These are phyloP conservation scores for Aspergillus cejpii DNA, from an alignment of 2,329 filamentous ascomycete genomes.

Conservation along the genomic window DNA sequence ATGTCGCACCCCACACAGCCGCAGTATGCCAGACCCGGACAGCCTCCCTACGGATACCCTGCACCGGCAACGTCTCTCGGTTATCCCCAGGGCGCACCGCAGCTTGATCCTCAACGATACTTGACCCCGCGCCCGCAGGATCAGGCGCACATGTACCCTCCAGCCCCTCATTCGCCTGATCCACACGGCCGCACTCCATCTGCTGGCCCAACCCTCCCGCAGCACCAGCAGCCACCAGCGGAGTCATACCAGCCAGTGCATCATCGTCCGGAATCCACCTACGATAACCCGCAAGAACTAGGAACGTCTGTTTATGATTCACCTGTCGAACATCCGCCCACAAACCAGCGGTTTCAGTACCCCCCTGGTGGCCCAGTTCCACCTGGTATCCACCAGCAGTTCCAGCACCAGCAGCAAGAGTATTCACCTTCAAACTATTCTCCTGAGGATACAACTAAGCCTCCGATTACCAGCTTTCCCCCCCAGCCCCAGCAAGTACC, in stretches of 20 bases:
- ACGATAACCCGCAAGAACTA: constrained; percentile 68
- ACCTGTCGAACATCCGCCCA: constrained; percentile 47
- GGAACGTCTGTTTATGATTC: constrained; percentile 72
- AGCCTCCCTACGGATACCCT: constrained; percentile 33
- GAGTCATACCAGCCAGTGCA: constrained; percentile 40
- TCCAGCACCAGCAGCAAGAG: constrained; percentile 30
- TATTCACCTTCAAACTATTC: constrained; percentile 40
- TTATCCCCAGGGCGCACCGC: constrained; percentile 34
- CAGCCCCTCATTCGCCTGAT: constrained; percentile 38
- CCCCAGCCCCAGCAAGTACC: constrained; percentile 4
- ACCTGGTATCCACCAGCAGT: constrained; percentile 25
- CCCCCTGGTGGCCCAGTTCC: constrained; percentile 24
- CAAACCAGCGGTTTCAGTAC: constrained; percentile 31
- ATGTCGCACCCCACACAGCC: constrained; percentile 89
- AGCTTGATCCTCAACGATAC: constrained; percentile 60
- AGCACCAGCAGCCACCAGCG: constrained; percentile 47
- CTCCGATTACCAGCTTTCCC: constrained; percentile 14
- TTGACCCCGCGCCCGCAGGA: constrained; percentile 56
- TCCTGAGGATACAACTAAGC: constrained; percentile 27
- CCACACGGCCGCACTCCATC: constrained; percentile 33
- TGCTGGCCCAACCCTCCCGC: constrained; percentile 28
- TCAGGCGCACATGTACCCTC: constrained; percentile 38
- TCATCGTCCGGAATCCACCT: constrained; percentile 60
- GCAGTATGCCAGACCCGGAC: constrained; percentile 59
- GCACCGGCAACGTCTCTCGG: constrained; percentile 25